Conservation (phyloP, 2,329 filamentous ascomycete genomes). For the Penicillium sp. region DNA sequence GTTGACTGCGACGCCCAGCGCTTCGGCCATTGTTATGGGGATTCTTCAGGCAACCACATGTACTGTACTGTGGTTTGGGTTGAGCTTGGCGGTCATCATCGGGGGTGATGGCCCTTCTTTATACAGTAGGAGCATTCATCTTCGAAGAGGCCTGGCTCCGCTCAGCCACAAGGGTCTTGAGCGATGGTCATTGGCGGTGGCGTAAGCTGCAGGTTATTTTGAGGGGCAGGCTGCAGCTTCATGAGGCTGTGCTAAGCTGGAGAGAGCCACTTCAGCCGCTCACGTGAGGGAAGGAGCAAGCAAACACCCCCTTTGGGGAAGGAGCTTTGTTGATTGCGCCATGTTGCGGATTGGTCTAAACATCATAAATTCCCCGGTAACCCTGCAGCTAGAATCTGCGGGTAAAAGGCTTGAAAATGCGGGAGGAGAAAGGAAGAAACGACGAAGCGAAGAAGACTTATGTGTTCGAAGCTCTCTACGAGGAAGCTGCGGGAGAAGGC, state of each 20-base stretch:
- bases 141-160: no score
- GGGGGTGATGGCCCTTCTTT: background rate
- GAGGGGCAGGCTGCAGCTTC: background rate
- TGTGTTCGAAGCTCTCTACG: no score
- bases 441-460: no score
- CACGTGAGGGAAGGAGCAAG: background rate
- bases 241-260: background rate
- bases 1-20: constrained; percentile 5
- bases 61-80: background rate
- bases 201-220: background rate
- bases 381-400: no score
- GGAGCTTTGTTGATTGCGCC: no score
- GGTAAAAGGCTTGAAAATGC: no score
- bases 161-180: background rate
- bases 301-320: no score
- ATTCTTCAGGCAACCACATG: background rate
- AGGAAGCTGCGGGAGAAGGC: no score
- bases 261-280: background rate
- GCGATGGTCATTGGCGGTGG: background rate
- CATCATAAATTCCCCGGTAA: no score
- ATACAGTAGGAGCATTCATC: background rate
- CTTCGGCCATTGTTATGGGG: constrained; percentile 6
- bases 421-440: no score
- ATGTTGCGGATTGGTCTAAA: no score
- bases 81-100: background rate